These are phyloP conservation scores for Russula olivacea DNA, from an alignment of 768 basidiomycete genomes.

Conservation along the genomic window DNA sequence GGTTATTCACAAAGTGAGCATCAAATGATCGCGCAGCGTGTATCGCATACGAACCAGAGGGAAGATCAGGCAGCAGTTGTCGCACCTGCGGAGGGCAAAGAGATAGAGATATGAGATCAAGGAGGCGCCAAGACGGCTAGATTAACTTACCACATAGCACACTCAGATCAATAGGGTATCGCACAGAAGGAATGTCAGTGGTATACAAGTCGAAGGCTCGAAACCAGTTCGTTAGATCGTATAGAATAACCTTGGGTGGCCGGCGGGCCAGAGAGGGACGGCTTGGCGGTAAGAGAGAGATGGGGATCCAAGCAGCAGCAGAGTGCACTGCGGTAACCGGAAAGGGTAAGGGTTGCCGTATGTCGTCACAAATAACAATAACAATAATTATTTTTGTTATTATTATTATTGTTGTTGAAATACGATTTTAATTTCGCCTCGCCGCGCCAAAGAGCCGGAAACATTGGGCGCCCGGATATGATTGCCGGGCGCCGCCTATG, in stretches of 20 bases:
- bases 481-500: slow-evolving; percentile 10
- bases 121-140: background rate
- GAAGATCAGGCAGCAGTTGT: slow-evolving; percentile 69
- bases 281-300: background rate
- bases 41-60: slow-evolving; percentile 49
- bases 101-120: slow-evolving; percentile 3
- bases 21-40: slow-evolving; percentile 12
- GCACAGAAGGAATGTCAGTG: slow-evolving; percentile 3
- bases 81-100: slow-evolving; percentile 48
- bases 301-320: background rate
- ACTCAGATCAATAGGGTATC: slow-evolving; percentile 15
- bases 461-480: slow-evolving; percentile 12
- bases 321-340: slow-evolving; percentile 1
- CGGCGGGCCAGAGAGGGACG: background rate
- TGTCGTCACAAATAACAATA: slow-evolving; percentile 16
- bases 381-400: background rate
- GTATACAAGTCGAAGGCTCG: background rate
- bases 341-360: slow-evolving; percentile 7
- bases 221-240: slow-evolving; percentile 10
- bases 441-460: background rate
- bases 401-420: background rate
- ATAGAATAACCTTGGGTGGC: slow-evolving; percentile 1
- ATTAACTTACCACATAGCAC: slow-evolving; percentile 20
- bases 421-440: background rate
- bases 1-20: slow-evolving; percentile 23